Conservation (phyloP, 495 filamentous ascomycete genomes). For the Tuber brumale region DNA sequence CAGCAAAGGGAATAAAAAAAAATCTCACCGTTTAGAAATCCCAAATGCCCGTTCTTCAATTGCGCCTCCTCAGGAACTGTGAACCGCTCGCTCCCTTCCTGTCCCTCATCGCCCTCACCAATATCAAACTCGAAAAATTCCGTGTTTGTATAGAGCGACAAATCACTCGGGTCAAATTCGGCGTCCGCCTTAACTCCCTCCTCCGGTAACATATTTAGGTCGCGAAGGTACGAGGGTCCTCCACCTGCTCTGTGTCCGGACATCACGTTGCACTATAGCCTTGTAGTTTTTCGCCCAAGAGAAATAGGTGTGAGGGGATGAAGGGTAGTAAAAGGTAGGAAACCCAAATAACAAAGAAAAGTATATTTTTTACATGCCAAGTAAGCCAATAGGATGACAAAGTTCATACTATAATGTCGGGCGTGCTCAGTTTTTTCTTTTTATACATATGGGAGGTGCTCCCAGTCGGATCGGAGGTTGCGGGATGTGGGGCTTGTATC, state of each 20-base stretch:
- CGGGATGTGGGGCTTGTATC: neutral
- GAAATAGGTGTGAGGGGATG: neutral
- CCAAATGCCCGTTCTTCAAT: slow-evolving; percentile 29
- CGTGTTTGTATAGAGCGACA: slow-evolving; percentile 87
- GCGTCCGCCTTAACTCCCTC: slow-evolving; percentile 62
- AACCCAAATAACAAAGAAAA: neutral
- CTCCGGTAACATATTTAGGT: slow-evolving; percentile 70
- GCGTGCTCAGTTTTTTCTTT: neutral
- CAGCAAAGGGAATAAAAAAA: slow-evolving; percentile 10
- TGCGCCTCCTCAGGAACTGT: slow-evolving; percentile 24
- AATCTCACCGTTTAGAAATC: slow-evolving; percentile 34
- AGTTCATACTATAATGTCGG: neutral
- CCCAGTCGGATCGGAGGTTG: neutral
- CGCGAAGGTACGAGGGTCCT: slow-evolving; percentile 75
- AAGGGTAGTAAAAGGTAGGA: neutral
- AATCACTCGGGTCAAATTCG: slow-evolving; percentile 60
- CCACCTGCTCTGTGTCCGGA: slow-evolving; percentile 59
- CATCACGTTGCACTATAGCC: slow-evolving; percentile 46
- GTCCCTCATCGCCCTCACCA: slow-evolving; percentile 29
- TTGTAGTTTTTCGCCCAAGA: neutral
- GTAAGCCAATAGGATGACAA: neutral
- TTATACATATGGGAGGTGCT: neutral
- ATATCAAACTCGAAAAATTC: slow-evolving; percentile 89
- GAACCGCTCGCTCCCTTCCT: slow-evolving; percentile 17
- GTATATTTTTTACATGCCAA: neutral